A percentile compares a stretch with the other conserved stretches of the same genome.
These are phyloP conservation scores for Trypanosoma scelopori DNA, from an alignment of 208 protist species.

Conservation along the genomic window DNA sequence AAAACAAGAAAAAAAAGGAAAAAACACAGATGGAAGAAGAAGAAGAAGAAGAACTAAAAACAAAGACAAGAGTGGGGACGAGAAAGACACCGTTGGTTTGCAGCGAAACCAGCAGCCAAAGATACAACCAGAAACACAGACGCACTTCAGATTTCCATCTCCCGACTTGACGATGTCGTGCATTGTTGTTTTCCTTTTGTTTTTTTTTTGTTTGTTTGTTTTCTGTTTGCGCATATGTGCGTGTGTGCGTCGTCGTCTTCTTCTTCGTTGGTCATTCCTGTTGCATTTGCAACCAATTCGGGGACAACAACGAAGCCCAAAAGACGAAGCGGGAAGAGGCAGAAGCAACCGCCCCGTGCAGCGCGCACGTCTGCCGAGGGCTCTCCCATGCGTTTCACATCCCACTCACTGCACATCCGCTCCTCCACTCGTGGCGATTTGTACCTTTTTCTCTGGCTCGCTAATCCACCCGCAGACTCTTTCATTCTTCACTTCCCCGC, in stretches of 20 bases:
- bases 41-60: slow-evolving; percentile 25
- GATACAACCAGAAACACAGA: not conserved
- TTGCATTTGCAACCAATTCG: no score
- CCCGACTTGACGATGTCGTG: not conserved
- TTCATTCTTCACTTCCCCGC: not conserved
- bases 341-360: not conserved
- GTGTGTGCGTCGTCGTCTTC: no score
- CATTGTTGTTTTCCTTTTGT: slow-evolving; percentile 8
- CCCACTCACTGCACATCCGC: not conserved
- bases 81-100: not conserved
- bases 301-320: no score
- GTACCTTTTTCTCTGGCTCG: no score
- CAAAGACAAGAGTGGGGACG: no score
- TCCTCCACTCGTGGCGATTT: not conserved
- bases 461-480: not conserved
- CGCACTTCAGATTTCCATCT: not conserved
- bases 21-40: slow-evolving; percentile 23
- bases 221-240: slow-evolving; percentile 1
- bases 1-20: slow-evolving; percentile 22
- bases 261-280: no score
- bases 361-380: not conserved
- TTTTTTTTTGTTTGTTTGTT: slow-evolving; percentile 10
- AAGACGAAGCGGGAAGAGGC: no score
- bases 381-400: not conserved
- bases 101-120: not conserved